Base-by-base conservation (phyloP, 768 basidiomycete species). In the Auriscalpium orientale region DNA sequence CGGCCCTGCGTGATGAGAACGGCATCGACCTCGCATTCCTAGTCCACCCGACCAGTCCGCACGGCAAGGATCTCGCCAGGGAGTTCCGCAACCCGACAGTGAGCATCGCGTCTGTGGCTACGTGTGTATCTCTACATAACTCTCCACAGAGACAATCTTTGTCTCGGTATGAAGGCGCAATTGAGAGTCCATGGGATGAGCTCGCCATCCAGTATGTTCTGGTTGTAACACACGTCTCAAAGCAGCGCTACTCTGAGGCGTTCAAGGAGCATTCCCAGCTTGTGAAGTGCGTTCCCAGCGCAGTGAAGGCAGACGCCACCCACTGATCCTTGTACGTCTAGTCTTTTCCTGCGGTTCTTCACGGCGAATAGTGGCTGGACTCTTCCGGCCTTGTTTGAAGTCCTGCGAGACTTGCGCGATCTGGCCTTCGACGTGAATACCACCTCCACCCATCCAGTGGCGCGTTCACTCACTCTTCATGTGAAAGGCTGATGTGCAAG, bases 341-440 rank as follows among this genome's bases (percentile, higher is more conserved):
- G 89, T 13, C 68, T 83, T 3, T 92, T 93, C 71, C 80, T 86
- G 51, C 81, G 87, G 35, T 94, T 82, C 71, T 87, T 95, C 58
- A 76, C 79, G n/a, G 81, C 79, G 56, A 88, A 90, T 65, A 84
- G 84, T 21, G 86, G 91, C 1, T 98, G 94, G 94, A 87, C 87
- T 33, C 70, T 98, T 3, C 89, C 85, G 18, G 86, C 85, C 0
- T 68, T 98, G 34, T 95, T 92, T 66, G 84, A 87, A 15, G 81
- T 92, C 38, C 69, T 95, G 33, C 75, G 85, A 51, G 92, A 95
- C 69, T 72, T 95, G 45, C 76, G 92, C 51, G 89, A 91, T 66
- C 75, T 97, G 20, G 93, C 93, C 2, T 83, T 86, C 62, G 89
- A 94, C 70, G 93, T 92, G 65, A 65, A 72, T 57, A 28, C 35